Evolutionary conservation across 371 early-diverging fungal species (phyloP), one percentile per base, ranked within the genome.

Genomic region (Rhizoclosmatium hyalinum): DNA sequence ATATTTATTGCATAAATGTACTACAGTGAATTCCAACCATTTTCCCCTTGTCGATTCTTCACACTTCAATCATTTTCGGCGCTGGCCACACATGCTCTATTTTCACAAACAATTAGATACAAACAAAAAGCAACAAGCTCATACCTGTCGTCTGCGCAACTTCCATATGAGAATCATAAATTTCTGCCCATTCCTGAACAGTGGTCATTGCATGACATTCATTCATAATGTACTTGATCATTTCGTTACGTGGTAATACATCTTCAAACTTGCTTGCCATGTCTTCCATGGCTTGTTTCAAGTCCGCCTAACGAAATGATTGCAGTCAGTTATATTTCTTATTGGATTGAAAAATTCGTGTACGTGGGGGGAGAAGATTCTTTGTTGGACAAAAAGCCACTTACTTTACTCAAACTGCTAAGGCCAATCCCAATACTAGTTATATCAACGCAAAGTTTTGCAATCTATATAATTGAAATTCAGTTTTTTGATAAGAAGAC

Each of bases 221-320:
- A 39, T 57, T 41, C 10, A 72, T 19, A 46, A 66, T 60, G 44
- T 44, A 71, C 8, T 73, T 56, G 42, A 75, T 47, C 4, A 44
- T 67, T 21, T 72, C 74, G 14, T 76, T 45, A 3, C 75, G 57
- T 3, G 81, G 81, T 10, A 81, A 53, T 17, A 75, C 71, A 44
- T 78, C 75, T 63, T 57, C 44, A 60, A 77, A 81, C 21, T 70
- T 65, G 3, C 45, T 55, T 5, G 68, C 43, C 4, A 81, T 54
- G 42, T 78, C 81, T 21, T 81, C 81, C 68, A 81, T 65, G 1
- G 75, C 79, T n/a, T 70, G 24, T 56, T 81, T 81, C 6, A 81
- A 66, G 24, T 79, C 79, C 21, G 45, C 57, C 81, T 81, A 19
- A 6, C 8, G 32, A 12, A 44, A 53, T 43, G n/a, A 47, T 17